Base-by-base conservation (phyloP, 495 filamentous ascomycete species). In the Bathelium albidoporum region DNA sequence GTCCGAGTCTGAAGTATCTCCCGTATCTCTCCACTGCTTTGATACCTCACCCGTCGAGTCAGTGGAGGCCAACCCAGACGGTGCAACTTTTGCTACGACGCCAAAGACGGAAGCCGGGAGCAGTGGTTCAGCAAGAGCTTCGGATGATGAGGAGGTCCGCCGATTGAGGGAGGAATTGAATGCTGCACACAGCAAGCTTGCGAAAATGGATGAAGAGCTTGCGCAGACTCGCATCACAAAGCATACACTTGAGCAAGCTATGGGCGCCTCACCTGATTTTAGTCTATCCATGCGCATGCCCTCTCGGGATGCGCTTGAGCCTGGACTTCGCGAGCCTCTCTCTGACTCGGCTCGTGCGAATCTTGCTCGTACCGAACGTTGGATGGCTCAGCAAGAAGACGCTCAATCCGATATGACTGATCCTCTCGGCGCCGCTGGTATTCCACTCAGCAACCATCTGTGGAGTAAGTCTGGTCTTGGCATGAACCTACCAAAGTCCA, bases 191-290 rank as follows among this genome's bases (percentile, higher is more conserved):
- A 84, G 82, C 68, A 87, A 85, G 65, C 91, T 98, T 72, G 87
- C 85, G 62, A 80, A 85, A 20, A 87, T 96, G 74, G 89, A 90
- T 65, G 84, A 91, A 63, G 90, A 97, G 73, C 81, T 97, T 61
- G 81, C 87, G 29, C 88, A 93, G 64, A 87, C 80, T 11, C 89
- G 90, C 49, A 83, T 84, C 69, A 85, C 84, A 55, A 88, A 87
- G 71, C 86, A 89, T 69, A 90, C 87, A 16, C 66, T 91, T 55
- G 87, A 91, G 62, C 84, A 90, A 70, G 83, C 84, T 61, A 79
- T 91, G 62, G 87, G 85, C 12, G 79, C 83, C n/a, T 20, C 43
- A 18, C n/a, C 43, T 20, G 43, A 49, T 3, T 49, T 49, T 18
- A n/a, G 18, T 10, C 18, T 49, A 49, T 18, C 43, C 3, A 18